phyloP scores from a whole-genome alignment of 495 filamentous ascomycete species.

The Rhypophila decipiens region DNA sequence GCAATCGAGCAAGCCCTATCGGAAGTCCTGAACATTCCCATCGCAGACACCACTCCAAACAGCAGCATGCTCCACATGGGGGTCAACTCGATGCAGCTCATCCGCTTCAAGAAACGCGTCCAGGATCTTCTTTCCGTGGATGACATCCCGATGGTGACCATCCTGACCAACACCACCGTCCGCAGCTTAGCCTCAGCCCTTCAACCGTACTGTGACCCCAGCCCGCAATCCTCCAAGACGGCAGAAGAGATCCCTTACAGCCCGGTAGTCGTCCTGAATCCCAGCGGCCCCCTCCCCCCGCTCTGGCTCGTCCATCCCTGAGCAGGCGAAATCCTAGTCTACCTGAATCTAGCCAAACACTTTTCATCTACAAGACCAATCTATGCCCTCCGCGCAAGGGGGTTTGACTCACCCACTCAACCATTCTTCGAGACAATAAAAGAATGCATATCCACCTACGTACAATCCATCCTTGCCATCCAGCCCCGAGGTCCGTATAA shows the following conservation, averaged over 20 bases:
- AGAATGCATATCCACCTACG: conserved; percentile 35
- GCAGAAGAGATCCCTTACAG: background rate
- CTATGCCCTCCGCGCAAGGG: conserved; percentile 49
- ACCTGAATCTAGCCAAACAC: conserved; percentile 42
- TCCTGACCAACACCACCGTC: conserved; percentile 37
- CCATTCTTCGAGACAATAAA: conserved; percentile 26
- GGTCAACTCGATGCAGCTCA: conserved; percentile 39
- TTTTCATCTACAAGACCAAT: conserved; percentile 35
- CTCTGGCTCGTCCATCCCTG: conserved; percentile 55
- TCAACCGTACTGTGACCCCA: background rate
- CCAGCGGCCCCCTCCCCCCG: conserved; percentile 37
- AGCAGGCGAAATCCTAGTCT: conserved; percentile 51
- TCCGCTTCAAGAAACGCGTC: conserved; percentile 24
- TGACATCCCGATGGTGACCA: conserved; percentile 30
- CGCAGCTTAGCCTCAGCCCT: conserved; percentile 18
- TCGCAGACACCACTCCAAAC: conserved; percentile 17
- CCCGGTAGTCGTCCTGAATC: conserved; percentile 37
- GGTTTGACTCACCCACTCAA: conserved; percentile 38
- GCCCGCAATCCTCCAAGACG: background rate
- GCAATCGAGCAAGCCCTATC: conserved; percentile 11
- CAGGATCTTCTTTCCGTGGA: conserved; percentile 8
- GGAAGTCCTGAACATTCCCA: background rate
- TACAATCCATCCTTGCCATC: conserved; percentile 29
- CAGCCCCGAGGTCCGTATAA: conserved; percentile 53
- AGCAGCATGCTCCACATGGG: conserved; percentile 37